These are phyloP conservation scores for Acacia acuminata DNA, from an alignment of 306 rosid species.

Conservation along the genomic window DNA sequence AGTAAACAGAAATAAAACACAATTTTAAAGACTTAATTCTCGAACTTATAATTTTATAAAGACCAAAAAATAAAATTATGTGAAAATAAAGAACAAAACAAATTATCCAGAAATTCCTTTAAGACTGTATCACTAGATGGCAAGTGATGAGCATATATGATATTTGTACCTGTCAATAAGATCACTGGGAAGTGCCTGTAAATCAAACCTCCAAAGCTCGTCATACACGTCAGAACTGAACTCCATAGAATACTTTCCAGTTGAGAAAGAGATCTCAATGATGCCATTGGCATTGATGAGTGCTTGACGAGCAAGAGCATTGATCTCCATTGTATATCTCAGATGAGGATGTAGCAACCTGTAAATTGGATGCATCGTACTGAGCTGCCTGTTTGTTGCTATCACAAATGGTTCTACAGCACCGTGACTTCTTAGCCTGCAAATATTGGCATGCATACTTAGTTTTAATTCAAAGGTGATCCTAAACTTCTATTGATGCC, in stretches of 20 bases:
- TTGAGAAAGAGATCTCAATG: conserved; percentile 42
- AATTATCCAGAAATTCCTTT: background rate
- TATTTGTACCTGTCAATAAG: conserved; percentile 41
- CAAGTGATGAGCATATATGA: background rate
- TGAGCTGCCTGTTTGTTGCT: conserved; percentile 52
- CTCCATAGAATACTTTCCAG: conserved; percentile 46
- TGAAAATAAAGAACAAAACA: background rate
- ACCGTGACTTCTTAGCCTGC: conserved; percentile 51
- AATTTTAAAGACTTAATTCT: background rate
- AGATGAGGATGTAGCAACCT: conserved; percentile 50
- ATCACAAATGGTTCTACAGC: conserved; percentile 45
- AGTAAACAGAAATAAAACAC: background rate
- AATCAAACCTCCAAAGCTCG: conserved; percentile 48
- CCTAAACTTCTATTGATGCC: background rate
- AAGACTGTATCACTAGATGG: background rate
- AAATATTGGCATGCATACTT: background rate
- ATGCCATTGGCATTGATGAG: conserved; percentile 47
- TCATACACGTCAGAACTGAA: conserved; percentile 39
- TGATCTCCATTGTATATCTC: conserved; percentile 48
- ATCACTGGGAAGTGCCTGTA: conserved; percentile 48
- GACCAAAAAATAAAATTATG: background rate
- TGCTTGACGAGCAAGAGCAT: conserved; percentile 38
- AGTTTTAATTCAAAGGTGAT: background rate
- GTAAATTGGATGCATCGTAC: conserved; percentile 51
- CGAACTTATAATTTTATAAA: background rate